Evolutionary conservation across 2,329 filamentous ascomycete genomes (phyloP), one percentile per base, ranked within the genome.

Genomic region (Curvularia lunata): DNA sequence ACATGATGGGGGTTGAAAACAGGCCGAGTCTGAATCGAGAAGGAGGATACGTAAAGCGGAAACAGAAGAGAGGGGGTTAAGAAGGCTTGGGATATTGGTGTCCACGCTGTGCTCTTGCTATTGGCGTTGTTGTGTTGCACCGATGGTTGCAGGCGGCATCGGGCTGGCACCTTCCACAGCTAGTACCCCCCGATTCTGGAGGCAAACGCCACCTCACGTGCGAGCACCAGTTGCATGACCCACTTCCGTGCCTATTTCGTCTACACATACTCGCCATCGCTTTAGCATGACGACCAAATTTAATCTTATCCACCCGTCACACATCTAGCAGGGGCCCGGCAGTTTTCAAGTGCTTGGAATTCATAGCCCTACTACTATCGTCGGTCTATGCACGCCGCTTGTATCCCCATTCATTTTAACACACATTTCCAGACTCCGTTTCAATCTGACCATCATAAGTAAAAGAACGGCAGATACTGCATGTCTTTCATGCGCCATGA

Each of bases 1-100:
- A 98, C 94, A 91, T 92, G 43, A 38, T 52, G 41, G 18, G 16
- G 30, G 18, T 19, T 4, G 30, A 27, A n/a, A 46, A 34, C 27
- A n/a, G 48, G 27, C 38, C 32, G 43, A 13, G 30, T 12, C 16
- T 43, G 41, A 25, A 25, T 21, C 25, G 1, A 19, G 27, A 32
- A 13, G 8, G 27, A 46, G 43, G 27, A 18, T 19, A 19, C 6
- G 42, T 45, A 27, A 18, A 45, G 42, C 42, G 25, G 18, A 32
- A 32, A 30, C n/a, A 18, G 16, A 13, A 34, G 30, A 16, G 30
- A n/a, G 37, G 23, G 27, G 41, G 25, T 10, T 4, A 40, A 52
- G n/a, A 37, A 48, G 12, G 23, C 19, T 27, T 46, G 27, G 27
- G 8, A 25, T 37, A 16, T 18, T 50, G 38, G 16, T 43, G 27